Base-by-base conservation (phyloP, 345 rosid species). In the Luvunga scandens region DNA sequence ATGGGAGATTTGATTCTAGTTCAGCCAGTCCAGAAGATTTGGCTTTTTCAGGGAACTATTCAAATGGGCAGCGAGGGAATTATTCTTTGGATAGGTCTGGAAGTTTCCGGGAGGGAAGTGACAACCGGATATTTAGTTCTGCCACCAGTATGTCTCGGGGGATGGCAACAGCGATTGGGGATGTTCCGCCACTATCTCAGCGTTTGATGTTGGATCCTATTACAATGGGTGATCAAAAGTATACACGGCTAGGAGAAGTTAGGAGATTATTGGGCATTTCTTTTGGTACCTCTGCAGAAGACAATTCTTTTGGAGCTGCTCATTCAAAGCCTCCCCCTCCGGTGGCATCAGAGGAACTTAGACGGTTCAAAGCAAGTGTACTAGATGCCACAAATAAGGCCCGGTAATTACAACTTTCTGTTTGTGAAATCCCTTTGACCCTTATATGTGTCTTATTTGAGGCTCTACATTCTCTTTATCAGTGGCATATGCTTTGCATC, bases 11-110 rank as follows among this genome's bases (percentile, higher is more conserved):
- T 74, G 90, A 87, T 28, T 79, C 84, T 33, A 84, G 81, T 65
- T 80, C 82, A 30, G 81, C 81, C 73, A 85, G 80, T 71, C 76
- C 81, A 0, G 90, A 89, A 34, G 88, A 89, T 67, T 70, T 81
- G 76, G 74, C 86, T 60, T 83, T 85, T 75, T 22, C 84, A 5
- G 87, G 87, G 72, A 83, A 31, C 83, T 81, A 81, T 77, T 34
- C 79, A 24, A 88, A 87, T 84, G 91, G 88, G 69, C 87, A 81
- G 78, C 83, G 85, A 75, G 85, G 86, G 28, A 85, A 57, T 77
- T 83, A 82, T 71, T 69, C 81, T 50, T 67, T 89, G 78, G 90
- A 84, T 75, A 85, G 91, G 81, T 83, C 92, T 62, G 86, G 90
- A 78, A 86, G 90, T 83, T 86, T 87, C 69, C 81, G 85, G 53